Conservation (phyloP, 805 yeast genomes). For the Lipomyces mesembrius region DNA sequence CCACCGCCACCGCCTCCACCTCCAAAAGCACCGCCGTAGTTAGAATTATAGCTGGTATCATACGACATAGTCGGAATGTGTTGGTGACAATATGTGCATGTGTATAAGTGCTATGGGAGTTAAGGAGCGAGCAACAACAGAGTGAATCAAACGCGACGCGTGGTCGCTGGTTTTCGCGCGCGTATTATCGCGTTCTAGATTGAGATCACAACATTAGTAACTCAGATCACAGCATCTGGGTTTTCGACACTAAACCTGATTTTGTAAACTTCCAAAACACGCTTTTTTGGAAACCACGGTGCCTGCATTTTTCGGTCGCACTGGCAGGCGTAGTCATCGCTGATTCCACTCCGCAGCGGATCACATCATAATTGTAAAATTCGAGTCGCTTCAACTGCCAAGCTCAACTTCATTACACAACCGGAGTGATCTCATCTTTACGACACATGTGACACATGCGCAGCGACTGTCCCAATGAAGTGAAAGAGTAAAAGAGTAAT, state of each 20-base stretch:
- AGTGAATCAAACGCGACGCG: too few relatives aligned
- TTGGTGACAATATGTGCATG: not conserved
- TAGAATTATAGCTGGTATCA: not conserved
- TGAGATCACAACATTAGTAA: too few relatives aligned
- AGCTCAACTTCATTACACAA: not conserved
- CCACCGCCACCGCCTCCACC: conserved; percentile 23
- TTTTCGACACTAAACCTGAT: not conserved
- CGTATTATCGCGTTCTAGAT: not conserved
- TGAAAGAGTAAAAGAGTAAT: not conserved
- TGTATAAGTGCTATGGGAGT: not conserved
- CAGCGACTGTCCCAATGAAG: not conserved
- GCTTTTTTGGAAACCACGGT: not conserved
- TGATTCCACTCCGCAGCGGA: too few relatives aligned
- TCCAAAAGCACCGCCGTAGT: conserved; percentile 18
- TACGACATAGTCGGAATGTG: conserved; percentile 13
- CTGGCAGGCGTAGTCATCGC: not conserved
- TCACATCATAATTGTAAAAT: not conserved
- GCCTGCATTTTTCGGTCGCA: not conserved
- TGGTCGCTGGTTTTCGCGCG: not conserved
- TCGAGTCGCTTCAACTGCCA: not conserved
- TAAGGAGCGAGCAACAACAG: too few relatives aligned
- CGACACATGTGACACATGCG: not conserved
- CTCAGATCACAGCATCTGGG: not conserved
- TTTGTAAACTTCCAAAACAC: not conserved
- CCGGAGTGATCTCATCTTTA: not conserved